Conservation (phyloP, 371 early-diverging fungal genomes). For the Lichtheimia ramosa region DNA sequence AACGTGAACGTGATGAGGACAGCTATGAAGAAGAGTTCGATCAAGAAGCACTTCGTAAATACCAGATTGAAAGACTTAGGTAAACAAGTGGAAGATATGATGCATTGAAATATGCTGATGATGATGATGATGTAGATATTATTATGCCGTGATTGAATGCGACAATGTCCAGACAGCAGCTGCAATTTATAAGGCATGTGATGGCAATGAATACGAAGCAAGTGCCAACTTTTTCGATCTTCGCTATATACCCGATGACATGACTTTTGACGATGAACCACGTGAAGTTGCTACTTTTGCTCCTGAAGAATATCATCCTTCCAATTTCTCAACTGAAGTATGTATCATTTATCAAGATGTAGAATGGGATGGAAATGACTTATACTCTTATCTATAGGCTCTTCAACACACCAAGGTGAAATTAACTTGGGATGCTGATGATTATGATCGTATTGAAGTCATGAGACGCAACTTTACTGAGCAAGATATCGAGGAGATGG, state of each 20-base stretch:
- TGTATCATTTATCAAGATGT: background rate
- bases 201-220: slow-evolving; percentile 93
- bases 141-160: slow-evolving; percentile 94
- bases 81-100: slow-evolving; percentile 10
- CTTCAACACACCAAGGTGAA: slow-evolving; percentile 92
- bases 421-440: slow-evolving; percentile 97
- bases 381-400: slow-evolving; percentile 45
- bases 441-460: slow-evolving; percentile 77
- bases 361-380: too few species aligned
- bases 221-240: slow-evolving; percentile 95
- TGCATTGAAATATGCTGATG: background rate
- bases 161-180: slow-evolving; percentile 85
- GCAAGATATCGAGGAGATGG: slow-evolving; percentile 88
- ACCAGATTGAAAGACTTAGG: slow-evolving; percentile 90
- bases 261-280: slow-evolving; percentile 79
- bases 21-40: slow-evolving; percentile 71
- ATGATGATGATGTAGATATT: slow-evolving; percentile 59
- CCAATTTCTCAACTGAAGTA: slow-evolving; percentile 78
- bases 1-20: slow-evolving; percentile 44
- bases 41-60: slow-evolving; percentile 81
- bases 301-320: slow-evolving; percentile 81
- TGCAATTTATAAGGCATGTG: slow-evolving; percentile 82
- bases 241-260: slow-evolving; percentile 95
- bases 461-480: slow-evolving; percentile 84
- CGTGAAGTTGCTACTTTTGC: slow-evolving; percentile 70